A percentile compares a stretch with the other conserved stretches of the same genome.
These are phyloP conservation scores for Biscogniauxia mediterranea DNA, from an alignment of 2,329 filamentous ascomycete genomes.

Conservation along the genomic window DNA sequence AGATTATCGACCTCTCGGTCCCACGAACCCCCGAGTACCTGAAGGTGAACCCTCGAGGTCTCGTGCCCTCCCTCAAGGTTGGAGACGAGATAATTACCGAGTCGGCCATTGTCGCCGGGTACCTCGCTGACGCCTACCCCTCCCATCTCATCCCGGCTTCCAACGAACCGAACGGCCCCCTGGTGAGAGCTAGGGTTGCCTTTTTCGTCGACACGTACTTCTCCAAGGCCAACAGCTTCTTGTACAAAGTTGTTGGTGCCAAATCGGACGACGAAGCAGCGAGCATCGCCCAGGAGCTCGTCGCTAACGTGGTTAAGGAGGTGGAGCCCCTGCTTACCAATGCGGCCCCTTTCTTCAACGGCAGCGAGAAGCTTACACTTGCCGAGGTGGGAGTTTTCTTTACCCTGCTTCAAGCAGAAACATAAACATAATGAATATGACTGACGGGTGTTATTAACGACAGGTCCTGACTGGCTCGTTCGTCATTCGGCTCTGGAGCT, in stretches of 20 bases:
- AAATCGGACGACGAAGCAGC: slow-evolving; percentile 50
- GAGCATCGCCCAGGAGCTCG: slow-evolving; percentile 46
- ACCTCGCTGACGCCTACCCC: slow-evolving; percentile 67
- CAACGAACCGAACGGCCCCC: slow-evolving; percentile 50
- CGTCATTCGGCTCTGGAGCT: slow-evolving; percentile 56
- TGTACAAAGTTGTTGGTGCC: slow-evolving; percentile 33
- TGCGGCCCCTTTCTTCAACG: slow-evolving; percentile 62
- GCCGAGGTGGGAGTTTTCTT: slow-evolving; percentile 60
- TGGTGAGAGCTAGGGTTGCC: slow-evolving; percentile 63
- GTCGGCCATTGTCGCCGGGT: slow-evolving; percentile 70
- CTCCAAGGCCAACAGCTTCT: slow-evolving; percentile 52
- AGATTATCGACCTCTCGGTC: slow-evolving; percentile 67
- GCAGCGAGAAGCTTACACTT: slow-evolving; percentile 62
- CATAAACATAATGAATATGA: too few species aligned
- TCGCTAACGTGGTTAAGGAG: slow-evolving; percentile 62
- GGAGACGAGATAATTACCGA: slow-evolving; percentile 68
- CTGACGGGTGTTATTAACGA: not conserved
- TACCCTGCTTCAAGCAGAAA: too few species aligned
- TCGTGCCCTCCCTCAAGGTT: slow-evolving; percentile 70
- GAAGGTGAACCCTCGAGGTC: slow-evolving; percentile 73
- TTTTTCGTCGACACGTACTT: slow-evolving; percentile 73
- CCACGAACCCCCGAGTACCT: slow-evolving; percentile 75
- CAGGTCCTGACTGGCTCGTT: slow-evolving; percentile 67
- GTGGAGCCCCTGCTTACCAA: slow-evolving; percentile 66
- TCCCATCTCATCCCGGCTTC: slow-evolving; percentile 62